Base-by-base conservation (phyloP, 2,329 filamentous ascomycete genomes). In the Dothideomycetidae sp. region DNA sequence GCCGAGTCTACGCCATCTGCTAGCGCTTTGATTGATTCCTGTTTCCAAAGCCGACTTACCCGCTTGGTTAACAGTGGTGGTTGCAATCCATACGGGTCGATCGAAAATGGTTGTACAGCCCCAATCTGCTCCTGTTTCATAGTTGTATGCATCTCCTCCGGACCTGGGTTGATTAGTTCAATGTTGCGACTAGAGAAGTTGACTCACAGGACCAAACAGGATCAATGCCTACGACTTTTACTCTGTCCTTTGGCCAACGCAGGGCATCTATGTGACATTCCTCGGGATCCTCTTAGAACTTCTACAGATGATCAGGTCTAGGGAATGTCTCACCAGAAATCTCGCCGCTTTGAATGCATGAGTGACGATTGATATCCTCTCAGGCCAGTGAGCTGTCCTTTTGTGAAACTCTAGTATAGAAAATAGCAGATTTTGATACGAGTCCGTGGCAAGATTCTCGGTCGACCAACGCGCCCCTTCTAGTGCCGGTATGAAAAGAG, bases 391-490 rank as follows among this genome's bases (percentile, higher is more conserved):
- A 3, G 60, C 60, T 2, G 52, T 55, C 2, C 50, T 50, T 17
- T 54, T 51, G 3, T 54, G 50, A 42, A 69, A 72, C 3, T 66
- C 62, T 44, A 78, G 64, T 50, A 93, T 62, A 10, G 78, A 79
- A 53, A 86, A 85, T 11, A 93, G 59, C 4, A 93, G 60, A 53
- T 93, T 93, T 53, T 85, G 78, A 51, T 83, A 88, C 2, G 80
- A 88, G 56, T 94, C 86, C 1, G 88, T 74, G 0, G 86, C 83
- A 38, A 71, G 67, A 5, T 76, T 69, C 52, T 93, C 85, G 2
- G 73, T 51, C 0, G 83, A 61, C 15, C 63, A 62, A 7, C 36
- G 21, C 7, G 7, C n/a, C 7, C 21, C 21, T 7, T 7, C n/a
- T n/a, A 7, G 7, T 26, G 21, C 7, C 7, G 21, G n/a, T 7